Base-by-base conservation (phyloP, 345 rosid genomes). In the Psidium guajava region DNA sequence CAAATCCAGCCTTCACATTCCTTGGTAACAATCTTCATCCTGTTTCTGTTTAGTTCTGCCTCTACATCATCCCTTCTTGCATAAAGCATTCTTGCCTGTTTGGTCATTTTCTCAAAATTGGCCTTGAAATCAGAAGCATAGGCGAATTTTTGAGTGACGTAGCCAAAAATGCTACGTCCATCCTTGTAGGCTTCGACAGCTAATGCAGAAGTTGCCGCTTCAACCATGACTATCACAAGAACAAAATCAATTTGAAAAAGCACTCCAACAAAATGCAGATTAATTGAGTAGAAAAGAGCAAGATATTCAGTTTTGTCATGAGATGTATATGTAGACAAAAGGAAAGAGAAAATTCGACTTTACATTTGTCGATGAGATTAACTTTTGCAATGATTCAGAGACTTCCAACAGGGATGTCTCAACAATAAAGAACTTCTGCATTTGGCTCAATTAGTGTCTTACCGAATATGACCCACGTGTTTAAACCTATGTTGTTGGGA, bases 1-100 rank as follows among this genome's bases (percentile, higher is more conserved):
- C 1, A 0, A 28, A 59, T 59, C 88, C 85, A 87, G n/a, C 13
- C 44, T 10, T 13, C 22, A 32, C 86, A 64, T 54, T 54, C 86
- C 14, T 47, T 54, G 6, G 84, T 58, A 44, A 59, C 44, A 50
- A 20, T 75, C 42, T 87, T 84, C 28, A 54, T 82, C 82, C 55
- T 84, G 22, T 84, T 61, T 54, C 25, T 73, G 15, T 82, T 61
- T 40, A 61, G n/a, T 82, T 84, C 82, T 3, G 55, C 73, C 52
- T 59, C 21, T 27, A 84, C 54, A 44, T 88, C 87, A 8, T 56
- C 84, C 84, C 55, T 82, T 85, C 64, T 83, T 1, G 87, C 88
- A 73, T 54, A 49, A 6, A 88, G 86, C 84, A 22, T 86, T 20
- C 32, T 32, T 15, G 64, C 84, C 77, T 57, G 82, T 1, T 24